Conservation (phyloP, 1,139 yeast species). For the Arxiozyma bovina region DNA sequence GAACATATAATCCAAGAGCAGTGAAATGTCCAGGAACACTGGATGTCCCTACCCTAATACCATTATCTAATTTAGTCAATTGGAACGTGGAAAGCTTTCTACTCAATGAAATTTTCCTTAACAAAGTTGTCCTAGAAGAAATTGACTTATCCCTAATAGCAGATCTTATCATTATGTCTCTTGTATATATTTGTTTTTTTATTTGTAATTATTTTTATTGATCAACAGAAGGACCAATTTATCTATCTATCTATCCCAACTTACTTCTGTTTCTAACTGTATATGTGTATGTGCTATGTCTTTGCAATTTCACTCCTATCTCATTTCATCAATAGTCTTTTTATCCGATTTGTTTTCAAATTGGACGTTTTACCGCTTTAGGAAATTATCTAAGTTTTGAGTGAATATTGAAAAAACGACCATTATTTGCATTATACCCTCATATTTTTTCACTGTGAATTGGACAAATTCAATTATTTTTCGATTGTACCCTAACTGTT, state of each 20-base stretch:
- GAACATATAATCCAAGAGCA: slow-evolving; percentile 81
- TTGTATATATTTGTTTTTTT: too few species aligned
- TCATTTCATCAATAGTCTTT: background rate
- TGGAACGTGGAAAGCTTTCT: slow-evolving; percentile 8
- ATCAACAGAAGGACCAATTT: too few species aligned
- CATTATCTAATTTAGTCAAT: slow-evolving; percentile 58
- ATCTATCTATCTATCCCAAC: too few species aligned
- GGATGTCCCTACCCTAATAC: slow-evolving; percentile 75
- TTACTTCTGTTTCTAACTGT: too few species aligned
- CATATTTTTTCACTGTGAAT: too few species aligned
- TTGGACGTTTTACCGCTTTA: background rate
- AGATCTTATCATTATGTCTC: background rate
- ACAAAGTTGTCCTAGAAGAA: background rate
- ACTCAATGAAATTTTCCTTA: background rate
- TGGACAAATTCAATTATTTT: too few species aligned
- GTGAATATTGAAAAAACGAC: too few species aligned
- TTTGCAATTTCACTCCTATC: background rate
- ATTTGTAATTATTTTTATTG: too few species aligned
- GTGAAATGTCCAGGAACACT: slow-evolving; percentile 85
- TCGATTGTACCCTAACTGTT: too few species aligned
- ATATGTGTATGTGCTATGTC: too few species aligned
- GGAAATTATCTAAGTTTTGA: background rate
- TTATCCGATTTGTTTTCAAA: background rate
- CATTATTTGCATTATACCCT: too few species aligned
- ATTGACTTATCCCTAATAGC: background rate